phyloP scores from a whole-genome alignment of 345 rosid species.

The Ricinus communis region DNA sequence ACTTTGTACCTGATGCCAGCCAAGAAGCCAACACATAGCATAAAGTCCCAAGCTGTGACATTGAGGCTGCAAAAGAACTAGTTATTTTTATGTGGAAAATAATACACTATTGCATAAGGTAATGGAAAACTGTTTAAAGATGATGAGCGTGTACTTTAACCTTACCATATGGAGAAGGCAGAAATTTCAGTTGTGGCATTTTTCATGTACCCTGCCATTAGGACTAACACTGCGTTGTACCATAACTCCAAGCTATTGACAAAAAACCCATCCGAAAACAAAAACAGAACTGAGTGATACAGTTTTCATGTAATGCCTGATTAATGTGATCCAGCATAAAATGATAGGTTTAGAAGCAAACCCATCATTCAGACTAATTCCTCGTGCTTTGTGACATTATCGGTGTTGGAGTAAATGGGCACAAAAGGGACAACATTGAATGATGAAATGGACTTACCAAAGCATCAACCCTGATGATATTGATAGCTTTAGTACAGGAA shows the following conservation, averaged over 20 bases:
- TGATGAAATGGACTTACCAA: conserved; percentile 33
- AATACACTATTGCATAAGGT: neutral
- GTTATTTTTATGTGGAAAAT: neutral
- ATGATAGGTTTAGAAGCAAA: no score
- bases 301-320: neutral
- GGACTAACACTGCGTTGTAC: conserved; percentile 36
- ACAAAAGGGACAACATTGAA: no score
- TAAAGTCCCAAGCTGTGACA: conserved; percentile 34
- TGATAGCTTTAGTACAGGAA: conserved; percentile 56
- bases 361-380: no score
- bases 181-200: conserved; percentile 34
- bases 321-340: no score
- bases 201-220: conserved; percentile 42
- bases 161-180: conserved; percentile 47
- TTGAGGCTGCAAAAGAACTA: conserved; percentile 35
- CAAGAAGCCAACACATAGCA: conserved; percentile 42
- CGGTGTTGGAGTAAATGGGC: no score
- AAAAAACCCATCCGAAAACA: neutral
- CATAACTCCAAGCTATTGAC: conserved; percentile 39
- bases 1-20: conserved; percentile 30
- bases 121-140: neutral
- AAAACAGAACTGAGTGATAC: neutral
- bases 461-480: conserved; percentile 62
- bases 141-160: no score
- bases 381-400: no score